phyloP scores from a whole-genome alignment of 768 basidiomycete species.

The Kwoniella mangroviensis region DNA sequence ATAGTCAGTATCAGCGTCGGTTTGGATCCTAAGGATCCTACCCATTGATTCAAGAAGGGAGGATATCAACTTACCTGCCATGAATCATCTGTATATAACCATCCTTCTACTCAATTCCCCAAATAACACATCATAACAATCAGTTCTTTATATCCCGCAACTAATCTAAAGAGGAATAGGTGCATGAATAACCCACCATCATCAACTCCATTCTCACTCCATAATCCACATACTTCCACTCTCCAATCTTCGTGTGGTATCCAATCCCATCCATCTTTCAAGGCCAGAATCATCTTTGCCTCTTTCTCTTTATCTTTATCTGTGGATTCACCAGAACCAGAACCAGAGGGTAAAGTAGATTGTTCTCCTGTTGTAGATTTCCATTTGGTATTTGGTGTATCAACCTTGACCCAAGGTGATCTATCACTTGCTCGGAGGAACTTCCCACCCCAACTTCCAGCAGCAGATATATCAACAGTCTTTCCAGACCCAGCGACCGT shows the following conservation, averaged over 20 bases:
- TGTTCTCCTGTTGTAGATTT: constrained; percentile 8
- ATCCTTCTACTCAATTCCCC: constrained; percentile 44
- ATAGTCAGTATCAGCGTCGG: no score
- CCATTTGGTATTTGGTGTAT: constrained; percentile 12
- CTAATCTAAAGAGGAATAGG: neutral
- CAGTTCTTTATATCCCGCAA: neutral
- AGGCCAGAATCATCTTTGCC: constrained; percentile 33
- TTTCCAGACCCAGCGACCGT: neutral
- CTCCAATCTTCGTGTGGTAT: constrained; percentile 54
- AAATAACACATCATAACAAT: neutral
- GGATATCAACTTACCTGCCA: constrained; percentile 55
- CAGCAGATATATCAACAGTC: constrained; percentile 2
- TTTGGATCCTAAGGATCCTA: no score
- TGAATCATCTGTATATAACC: constrained; percentile 56
- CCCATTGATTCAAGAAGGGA: no score
- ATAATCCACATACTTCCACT: constrained; percentile 49
- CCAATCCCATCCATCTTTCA: constrained; percentile 52
- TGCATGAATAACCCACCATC: constrained; percentile 31
- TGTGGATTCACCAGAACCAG: neutral
- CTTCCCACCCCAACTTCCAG: constrained; percentile 27
- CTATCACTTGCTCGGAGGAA: constrained; percentile 44
- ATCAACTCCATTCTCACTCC: constrained; percentile 48
- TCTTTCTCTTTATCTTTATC: constrained; percentile 20
- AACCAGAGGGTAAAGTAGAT: neutral
- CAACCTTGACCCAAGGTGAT: constrained; percentile 49